Conservation (phyloP, 169 alveolate species). For the Toxoplasma gondii region DNA sequence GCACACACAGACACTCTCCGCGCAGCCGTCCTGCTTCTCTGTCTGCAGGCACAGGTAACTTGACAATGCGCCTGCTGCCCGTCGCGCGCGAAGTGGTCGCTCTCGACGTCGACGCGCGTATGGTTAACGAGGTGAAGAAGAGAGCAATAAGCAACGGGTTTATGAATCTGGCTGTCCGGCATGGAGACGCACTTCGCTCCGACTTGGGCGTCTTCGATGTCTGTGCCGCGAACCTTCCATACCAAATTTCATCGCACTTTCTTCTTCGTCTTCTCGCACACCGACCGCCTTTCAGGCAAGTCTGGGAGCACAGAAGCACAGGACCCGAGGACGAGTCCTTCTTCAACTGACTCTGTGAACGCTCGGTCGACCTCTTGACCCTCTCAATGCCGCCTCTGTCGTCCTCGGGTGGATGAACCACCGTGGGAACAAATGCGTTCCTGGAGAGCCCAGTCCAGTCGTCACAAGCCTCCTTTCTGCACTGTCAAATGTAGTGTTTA, state of each 20-base stretch:
- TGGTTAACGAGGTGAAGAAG: slow-evolving; percentile 98
- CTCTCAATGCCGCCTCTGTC: too few species aligned
- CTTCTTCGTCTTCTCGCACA: slow-evolving; percentile 96
- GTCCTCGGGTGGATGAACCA: too few species aligned
- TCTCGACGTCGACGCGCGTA: slow-evolving; percentile 98
- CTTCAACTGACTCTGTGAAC: too few species aligned
- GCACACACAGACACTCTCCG: too few species aligned
- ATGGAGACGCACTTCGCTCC: slow-evolving; percentile 95
- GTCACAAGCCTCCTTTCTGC: too few species aligned
- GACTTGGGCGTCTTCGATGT: slow-evolving; percentile 96
- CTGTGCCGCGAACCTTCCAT: slow-evolving; percentile 99
- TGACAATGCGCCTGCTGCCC: slow-evolving; percentile 95
- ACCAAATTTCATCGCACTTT: slow-evolving; percentile 99
- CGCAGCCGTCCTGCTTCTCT: background rate
- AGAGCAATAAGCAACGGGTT: slow-evolving; percentile 89
- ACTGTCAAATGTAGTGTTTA: too few species aligned
- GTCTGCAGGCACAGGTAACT: slow-evolving; percentile 93
- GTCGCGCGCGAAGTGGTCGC: slow-evolving; percentile 97
- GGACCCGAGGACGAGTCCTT: too few species aligned
- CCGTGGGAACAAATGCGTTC: too few species aligned
- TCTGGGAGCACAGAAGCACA: too few species aligned
- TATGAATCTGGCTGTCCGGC: slow-evolving; percentile 86
- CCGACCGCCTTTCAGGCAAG: slow-evolving; percentile 92
- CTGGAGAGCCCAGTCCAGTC: too few species aligned
- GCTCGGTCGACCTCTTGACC: too few species aligned